These are phyloP conservation scores for Pyrenophora seminiperda DNA, from an alignment of 2,329 filamentous ascomycete species.

Conservation along the genomic window DNA sequence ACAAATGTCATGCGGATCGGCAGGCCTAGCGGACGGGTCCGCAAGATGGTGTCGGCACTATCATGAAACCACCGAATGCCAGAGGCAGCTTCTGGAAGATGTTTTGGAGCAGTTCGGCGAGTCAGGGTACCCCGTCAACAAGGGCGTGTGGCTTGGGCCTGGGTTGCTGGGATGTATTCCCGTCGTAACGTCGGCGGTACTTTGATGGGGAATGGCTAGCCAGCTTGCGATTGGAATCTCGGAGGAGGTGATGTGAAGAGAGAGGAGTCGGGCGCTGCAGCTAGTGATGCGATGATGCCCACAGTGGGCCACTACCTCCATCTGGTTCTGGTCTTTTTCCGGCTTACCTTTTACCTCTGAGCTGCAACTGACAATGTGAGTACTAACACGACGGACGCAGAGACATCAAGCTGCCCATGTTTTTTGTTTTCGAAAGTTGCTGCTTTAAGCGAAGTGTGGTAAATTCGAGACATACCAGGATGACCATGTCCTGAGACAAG, in stretches of 20 bases:
- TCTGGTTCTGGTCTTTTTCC: conserved; percentile 2
- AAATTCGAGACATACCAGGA: neutral
- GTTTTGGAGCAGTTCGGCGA: conserved; percentile 11
- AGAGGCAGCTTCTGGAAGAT: conserved; percentile 22
- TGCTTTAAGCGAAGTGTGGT: conserved; percentile 4
- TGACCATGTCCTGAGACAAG: conserved; percentile 1
- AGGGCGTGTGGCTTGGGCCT: neutral
- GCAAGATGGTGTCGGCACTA: conserved; percentile 18
- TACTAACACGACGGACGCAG: conserved; percentile 4
- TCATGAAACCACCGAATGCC: conserved; percentile 21
- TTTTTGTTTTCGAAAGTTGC: neutral
- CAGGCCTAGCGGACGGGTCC: conserved; percentile 17
- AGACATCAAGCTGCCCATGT: neutral
- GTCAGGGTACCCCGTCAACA: conserved; percentile 9
- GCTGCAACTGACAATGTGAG: conserved; percentile 7
- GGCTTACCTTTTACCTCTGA: conserved; percentile 12
- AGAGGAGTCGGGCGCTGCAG: conserved; percentile 4
- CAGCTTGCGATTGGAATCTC: conserved; percentile 4
- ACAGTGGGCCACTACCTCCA: conserved; percentile 10
- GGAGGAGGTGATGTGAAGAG: conserved; percentile 12
- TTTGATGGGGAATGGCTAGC: neutral
- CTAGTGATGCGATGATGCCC: conserved; percentile 23
- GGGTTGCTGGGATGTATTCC: neutral
- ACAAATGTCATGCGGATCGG: conserved; percentile 18
- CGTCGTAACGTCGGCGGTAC: neutral